Evolutionary conservation across 805 yeast species (phyloP).

Genomic region (Yamadazyma phyllophila): DNA sequence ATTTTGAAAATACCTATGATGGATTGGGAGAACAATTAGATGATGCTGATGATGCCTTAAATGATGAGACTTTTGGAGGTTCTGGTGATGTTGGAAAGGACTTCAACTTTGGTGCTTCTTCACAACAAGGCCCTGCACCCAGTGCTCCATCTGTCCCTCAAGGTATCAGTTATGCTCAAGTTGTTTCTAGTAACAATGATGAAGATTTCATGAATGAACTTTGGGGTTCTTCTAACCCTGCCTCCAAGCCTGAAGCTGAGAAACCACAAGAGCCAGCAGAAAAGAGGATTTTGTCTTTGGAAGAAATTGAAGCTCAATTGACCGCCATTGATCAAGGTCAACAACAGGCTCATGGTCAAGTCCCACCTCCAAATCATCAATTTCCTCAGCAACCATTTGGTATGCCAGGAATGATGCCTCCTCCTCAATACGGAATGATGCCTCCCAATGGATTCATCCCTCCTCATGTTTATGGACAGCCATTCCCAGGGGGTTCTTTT

Average conservation of each 20-base stretch:
- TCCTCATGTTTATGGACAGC: constrained; percentile 17
- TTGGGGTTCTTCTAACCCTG: constrained; percentile 39
- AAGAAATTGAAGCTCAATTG: constrained; percentile 81
- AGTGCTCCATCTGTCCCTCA: constrained; percentile 20
- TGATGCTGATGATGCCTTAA: constrained; percentile 75
- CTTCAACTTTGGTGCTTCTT: constrained; percentile 54
- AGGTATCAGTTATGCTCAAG: constrained; percentile 41
- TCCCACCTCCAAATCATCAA: constrained; percentile 22
- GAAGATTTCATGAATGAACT: constrained; percentile 46
- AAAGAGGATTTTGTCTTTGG: constrained; percentile 63
- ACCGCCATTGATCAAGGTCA: constrained; percentile 42
- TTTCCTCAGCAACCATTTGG: constrained; percentile 34
- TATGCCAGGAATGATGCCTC: constrained; percentile 43
- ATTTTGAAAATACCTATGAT: constrained; percentile 82
- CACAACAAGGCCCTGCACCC: constrained; percentile 12
- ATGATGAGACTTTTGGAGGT: constrained; percentile 76
- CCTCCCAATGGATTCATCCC: constrained; percentile 17
- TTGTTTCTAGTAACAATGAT: constrained; percentile 34
- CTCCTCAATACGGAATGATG: constrained; percentile 18
- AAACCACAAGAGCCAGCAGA: constrained; percentile 21
- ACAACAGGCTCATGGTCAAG: constrained; percentile 19
- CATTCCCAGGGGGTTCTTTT: constrained; percentile 12
- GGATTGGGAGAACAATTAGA: constrained; percentile 66
- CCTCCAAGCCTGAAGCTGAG: constrained; percentile 23
- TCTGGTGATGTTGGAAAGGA: constrained; percentile 53